Percentiles rank a stretch among this genome's conserved stretches.
These are phyloP conservation scores for Rhododendron ferrugineum DNA, from an alignment of 148 eudicot species.

Conservation along the genomic window DNA sequence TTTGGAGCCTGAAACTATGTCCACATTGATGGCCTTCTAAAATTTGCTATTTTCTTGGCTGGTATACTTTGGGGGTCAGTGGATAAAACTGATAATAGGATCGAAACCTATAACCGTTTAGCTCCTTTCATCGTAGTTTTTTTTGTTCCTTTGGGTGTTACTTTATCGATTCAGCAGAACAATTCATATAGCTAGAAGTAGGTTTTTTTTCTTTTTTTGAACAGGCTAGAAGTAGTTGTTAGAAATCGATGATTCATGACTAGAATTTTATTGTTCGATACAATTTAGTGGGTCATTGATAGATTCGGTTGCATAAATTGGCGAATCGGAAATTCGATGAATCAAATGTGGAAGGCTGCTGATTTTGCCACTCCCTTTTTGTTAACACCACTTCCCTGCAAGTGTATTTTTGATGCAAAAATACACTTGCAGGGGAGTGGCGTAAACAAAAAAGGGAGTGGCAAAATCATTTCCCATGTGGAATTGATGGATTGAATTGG, in stretches of 20 bases:
- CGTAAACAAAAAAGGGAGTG: too few relatives aligned
- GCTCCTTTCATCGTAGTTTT: background rate
- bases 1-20: background rate
- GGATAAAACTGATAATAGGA: background rate
- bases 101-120: background rate
- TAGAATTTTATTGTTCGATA: background rate
- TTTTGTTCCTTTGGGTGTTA: background rate
- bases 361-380: too few relatives aligned
- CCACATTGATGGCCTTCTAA: background rate
- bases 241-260: background rate
- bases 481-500: background rate
- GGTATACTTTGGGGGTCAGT: background rate
- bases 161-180: background rate
- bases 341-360: background rate
- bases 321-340: background rate
- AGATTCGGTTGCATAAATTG: background rate
- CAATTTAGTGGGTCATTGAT: background rate
- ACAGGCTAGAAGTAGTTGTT: background rate
- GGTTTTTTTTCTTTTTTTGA: background rate
- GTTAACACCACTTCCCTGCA: too few relatives aligned
- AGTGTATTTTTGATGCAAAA: too few relatives aligned
- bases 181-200: background rate
- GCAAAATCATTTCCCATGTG: too few relatives aligned
- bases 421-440: too few relatives aligned
- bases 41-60: background rate